Evolutionary conservation across 2,329 filamentous ascomycete genomes (phyloP).

Genomic region (Penicillium concentricum): DNA sequence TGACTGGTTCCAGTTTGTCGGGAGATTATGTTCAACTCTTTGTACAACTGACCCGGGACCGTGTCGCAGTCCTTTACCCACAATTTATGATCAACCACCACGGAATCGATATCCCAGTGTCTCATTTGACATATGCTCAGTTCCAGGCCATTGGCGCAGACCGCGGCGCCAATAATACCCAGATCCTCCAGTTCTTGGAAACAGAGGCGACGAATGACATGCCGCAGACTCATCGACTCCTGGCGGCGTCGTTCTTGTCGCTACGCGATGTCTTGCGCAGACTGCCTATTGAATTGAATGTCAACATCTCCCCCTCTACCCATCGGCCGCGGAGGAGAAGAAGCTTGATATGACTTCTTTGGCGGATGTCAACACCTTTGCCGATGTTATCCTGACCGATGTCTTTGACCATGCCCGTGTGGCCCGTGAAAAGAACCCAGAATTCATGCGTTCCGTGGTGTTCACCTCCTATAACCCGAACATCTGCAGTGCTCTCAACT

Average conservation of each 20-base stretch:
- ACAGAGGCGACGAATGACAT: constrained; percentile 45
- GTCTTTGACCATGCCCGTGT: constrained; percentile 88
- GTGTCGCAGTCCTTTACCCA: constrained; percentile 82
- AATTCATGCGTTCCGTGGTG: constrained; percentile 79
- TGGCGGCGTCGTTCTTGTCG: constrained; percentile 75
- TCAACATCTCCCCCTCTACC: constrained; percentile 90
- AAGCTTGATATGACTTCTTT: constrained; percentile 68
- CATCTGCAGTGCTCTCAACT: constrained; percentile 91
- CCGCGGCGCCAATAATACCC: constrained; percentile 29
- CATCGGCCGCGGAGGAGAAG: constrained; percentile 71
- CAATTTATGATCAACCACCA: constrained; percentile 75
- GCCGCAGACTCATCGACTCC: constrained; percentile 66
- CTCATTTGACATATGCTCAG: constrained; percentile 68
- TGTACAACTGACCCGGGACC: constrained; percentile 87
- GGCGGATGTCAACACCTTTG: constrained; percentile 80
- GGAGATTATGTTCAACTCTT: constrained; percentile 93
- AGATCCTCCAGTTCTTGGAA: constrained; percentile 33
- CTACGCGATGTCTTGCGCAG: constrained; percentile 73
- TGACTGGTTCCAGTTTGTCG: constrained; percentile 91
- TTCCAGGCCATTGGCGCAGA: constrained; percentile 47
- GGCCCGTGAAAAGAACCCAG: constrained; percentile 63
- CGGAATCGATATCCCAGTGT: constrained; percentile 77
- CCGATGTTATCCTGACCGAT: constrained; percentile 76
- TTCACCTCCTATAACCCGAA: constrained; percentile 91
- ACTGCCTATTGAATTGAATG: constrained; percentile 75